phyloP scores from a whole-genome alignment of 2,329 filamentous ascomycete species.

The Aspergillus pseudoviridinutans region DNA sequence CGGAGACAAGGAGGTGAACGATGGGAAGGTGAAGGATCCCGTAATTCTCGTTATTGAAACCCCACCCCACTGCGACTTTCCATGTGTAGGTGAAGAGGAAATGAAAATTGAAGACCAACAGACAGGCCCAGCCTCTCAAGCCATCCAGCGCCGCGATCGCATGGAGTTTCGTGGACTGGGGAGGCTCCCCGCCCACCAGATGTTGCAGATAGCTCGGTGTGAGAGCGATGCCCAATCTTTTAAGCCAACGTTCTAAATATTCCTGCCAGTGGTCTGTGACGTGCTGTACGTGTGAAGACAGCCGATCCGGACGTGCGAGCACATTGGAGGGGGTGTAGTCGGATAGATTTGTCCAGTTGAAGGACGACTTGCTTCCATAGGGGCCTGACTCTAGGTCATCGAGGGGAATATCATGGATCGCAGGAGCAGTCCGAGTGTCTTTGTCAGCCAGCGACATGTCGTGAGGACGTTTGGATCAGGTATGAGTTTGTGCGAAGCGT shows the following conservation, averaged over 20 bases:
- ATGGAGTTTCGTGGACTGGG: slow-evolving; percentile 28
- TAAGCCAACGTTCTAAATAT: slow-evolving; percentile 18
- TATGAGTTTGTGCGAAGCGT: not conserved
- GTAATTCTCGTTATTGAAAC: slow-evolving; percentile 39
- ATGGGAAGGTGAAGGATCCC: slow-evolving; percentile 40
- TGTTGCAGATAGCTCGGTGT: slow-evolving; percentile 37
- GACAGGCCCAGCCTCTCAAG: slow-evolving; percentile 41
- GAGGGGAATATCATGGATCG: slow-evolving; percentile 25
- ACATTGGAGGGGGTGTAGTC: slow-evolving; percentile 21
- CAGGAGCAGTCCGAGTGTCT: slow-evolving; percentile 16
- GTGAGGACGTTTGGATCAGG: not conserved
- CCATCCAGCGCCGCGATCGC: slow-evolving; percentile 41
- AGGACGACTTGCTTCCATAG: not conserved
- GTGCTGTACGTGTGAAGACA: slow-evolving; percentile 16
- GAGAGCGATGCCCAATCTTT: slow-evolving; percentile 26
- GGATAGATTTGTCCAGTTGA: slow-evolving; percentile 21
- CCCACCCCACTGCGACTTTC: slow-evolving; percentile 38
- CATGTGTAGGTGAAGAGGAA: slow-evolving; percentile 44
- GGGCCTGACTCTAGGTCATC: slow-evolving; percentile 26
- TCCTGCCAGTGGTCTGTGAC: slow-evolving; percentile 23
- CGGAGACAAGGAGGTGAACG: slow-evolving; percentile 41
- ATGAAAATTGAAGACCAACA: slow-evolving; percentile 47
- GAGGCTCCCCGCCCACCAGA: slow-evolving; percentile 26
- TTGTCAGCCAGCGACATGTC: slow-evolving; percentile 15
- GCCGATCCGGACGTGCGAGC: slow-evolving; percentile 15